A percentile compares a stretch with the other conserved stretches of the same genome.
Conservation (phyloP, 352 stramenopile genomes). For the Pythium folliculosum region DNA sequence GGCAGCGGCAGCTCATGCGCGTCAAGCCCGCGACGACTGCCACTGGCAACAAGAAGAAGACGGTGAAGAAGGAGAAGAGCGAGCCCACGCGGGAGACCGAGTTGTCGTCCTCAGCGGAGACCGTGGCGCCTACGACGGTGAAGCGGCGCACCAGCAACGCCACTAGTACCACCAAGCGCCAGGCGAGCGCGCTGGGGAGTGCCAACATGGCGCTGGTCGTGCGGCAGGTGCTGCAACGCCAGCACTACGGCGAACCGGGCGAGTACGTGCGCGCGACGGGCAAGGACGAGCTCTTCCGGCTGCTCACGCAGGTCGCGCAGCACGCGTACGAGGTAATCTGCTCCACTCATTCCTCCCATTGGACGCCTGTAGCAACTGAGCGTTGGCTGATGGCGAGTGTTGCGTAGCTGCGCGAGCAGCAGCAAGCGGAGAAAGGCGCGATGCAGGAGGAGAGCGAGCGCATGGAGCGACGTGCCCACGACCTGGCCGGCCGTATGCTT, state of each 20-base stretch:
- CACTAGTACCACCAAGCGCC: too few species aligned
- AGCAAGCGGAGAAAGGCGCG: background rate
- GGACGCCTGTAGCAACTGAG: too few species aligned
- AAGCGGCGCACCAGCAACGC: too few species aligned
- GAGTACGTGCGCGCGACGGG: slow-evolving; percentile 38
- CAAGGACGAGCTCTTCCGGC: slow-evolving; percentile 53
- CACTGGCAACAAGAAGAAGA: background rate
- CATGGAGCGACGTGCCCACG: slow-evolving; percentile 10
- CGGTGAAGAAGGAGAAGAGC: slow-evolving; percentile 1
- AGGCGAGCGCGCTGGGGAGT: background rate
- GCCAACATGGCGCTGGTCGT: slow-evolving; percentile 37
- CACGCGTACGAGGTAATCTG: slow-evolving; percentile 55
- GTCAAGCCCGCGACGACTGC: slow-evolving; percentile 10
- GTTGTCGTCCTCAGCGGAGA: background rate
- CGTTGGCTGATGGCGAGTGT: too few species aligned
- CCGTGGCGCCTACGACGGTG: too few species aligned
- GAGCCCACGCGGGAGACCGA: background rate
- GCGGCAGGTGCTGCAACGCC: slow-evolving; percentile 52
- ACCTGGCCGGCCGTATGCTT: slow-evolving; percentile 8
- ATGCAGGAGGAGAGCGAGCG: slow-evolving; percentile 9
- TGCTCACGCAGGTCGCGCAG: slow-evolving; percentile 43
- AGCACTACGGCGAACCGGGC: slow-evolving; percentile 39
- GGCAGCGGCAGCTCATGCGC: slow-evolving; percentile 28
- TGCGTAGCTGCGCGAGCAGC: slow-evolving; percentile 23
- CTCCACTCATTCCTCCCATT: too few species aligned